phyloP scores from a whole-genome alignment of 192 early-diverging fungal species.

The Linnemannia elongata region DNA sequence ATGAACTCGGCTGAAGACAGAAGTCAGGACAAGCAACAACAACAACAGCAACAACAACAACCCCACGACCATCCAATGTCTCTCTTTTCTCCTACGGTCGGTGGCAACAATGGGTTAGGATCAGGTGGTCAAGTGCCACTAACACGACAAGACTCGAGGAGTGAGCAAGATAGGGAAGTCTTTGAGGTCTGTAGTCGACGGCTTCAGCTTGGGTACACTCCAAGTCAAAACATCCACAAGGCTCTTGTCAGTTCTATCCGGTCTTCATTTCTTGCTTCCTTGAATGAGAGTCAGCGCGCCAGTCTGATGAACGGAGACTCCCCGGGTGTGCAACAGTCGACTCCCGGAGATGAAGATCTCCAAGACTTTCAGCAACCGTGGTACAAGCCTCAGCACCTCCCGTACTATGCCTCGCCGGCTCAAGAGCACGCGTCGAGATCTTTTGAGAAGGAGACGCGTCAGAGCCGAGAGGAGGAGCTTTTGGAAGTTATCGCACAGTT shows the following conservation, averaged over 20 bases:
- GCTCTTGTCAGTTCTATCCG: background rate
- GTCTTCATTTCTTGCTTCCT: constrained; percentile 10
- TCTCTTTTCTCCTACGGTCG: background rate
- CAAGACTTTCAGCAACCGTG: background rate
- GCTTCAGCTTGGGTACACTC: background rate
- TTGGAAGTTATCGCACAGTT: background rate
- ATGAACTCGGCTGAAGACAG: background rate
- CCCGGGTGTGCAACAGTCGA: background rate
- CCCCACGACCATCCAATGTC: background rate
- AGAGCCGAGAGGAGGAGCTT: background rate
- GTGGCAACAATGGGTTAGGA: background rate
- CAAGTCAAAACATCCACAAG: background rate
- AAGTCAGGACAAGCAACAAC: background rate
- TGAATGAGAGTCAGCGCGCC: background rate
- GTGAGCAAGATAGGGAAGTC: constrained; percentile 5
- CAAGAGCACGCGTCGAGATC: background rate
- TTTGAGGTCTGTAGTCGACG: constrained; percentile 7
- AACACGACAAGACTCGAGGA: background rate
- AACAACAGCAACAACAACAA: background rate
- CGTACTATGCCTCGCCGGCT: background rate
- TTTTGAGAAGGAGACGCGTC: background rate
- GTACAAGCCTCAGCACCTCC: background rate
- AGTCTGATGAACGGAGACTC: background rate
- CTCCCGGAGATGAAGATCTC: background rate
- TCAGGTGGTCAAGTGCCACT: background rate